Conservation (phyloP, 2,329 filamentous ascomycete genomes). For the Botryosphaeria dothidea region DNA sequence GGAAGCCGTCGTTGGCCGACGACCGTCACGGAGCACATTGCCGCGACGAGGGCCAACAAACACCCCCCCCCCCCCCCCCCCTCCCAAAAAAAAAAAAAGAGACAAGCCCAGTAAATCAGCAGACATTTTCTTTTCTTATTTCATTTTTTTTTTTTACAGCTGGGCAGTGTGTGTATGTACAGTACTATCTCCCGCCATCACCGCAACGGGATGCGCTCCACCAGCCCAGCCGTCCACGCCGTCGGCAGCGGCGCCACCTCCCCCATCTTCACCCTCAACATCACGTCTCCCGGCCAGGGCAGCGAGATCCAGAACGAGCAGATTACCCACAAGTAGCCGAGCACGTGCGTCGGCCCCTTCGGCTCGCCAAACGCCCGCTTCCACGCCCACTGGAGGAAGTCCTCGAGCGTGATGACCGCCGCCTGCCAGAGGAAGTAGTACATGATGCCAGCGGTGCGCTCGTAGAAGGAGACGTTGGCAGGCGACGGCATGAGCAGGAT, state of each 20-base stretch:
- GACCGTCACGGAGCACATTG: background rate
- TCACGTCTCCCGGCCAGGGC: slow-evolving; percentile 18
- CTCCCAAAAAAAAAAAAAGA: too few species aligned
- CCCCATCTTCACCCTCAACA: slow-evolving; percentile 12
- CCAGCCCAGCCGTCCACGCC: background rate
- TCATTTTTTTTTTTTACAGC: background rate
- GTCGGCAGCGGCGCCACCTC: background rate
- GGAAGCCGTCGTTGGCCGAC: background rate
- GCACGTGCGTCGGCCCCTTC: background rate
- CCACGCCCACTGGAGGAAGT: slow-evolving; percentile 20
- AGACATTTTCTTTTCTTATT: background rate
- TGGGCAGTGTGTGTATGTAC: too few species aligned
- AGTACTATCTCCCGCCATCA: background rate
- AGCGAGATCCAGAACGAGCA: slow-evolving; percentile 16
- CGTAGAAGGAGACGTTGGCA: slow-evolving; percentile 15
- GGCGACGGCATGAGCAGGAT: slow-evolving; percentile 20
- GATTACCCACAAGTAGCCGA: slow-evolving; percentile 19
- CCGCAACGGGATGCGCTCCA: background rate
- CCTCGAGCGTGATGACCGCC: slow-evolving; percentile 22
- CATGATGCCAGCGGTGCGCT: slow-evolving; percentile 19
- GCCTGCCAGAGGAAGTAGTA: slow-evolving; percentile 24
- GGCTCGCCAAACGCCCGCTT: background rate
- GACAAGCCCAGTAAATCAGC: too few species aligned
- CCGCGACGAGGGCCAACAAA: too few species aligned
- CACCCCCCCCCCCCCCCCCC: too few species aligned